Evolutionary conservation across 2,329 filamentous ascomycete genomes (phyloP), one percentile per base, ranked within the genome.

Genomic region (Verticillium tricorpus): DNA sequence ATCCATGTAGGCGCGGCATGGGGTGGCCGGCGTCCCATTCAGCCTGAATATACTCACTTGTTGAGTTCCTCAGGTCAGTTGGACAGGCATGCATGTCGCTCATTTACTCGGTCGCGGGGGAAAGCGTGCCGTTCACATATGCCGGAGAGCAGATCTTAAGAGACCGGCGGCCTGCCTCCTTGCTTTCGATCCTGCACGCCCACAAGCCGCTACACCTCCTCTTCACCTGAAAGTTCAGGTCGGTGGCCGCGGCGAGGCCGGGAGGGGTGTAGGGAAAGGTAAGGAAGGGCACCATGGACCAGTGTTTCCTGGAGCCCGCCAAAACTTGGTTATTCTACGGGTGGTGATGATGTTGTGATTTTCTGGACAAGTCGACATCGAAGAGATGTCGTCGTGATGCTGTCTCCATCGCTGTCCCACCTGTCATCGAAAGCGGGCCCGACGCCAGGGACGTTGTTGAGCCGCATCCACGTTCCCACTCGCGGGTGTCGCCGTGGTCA

Each of bases 381-480:
- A 56, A 15, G 37, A 52, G n/a, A 14, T 52, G 45, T 52, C 45
- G 45, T 52, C 45, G 45, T 52, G 45, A 52, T 52, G 19, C 45
- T 12, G 45, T 52, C 45, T 22, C 45, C 45, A 52, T 52, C 45
- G 19, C n/a, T 28, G 45, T 52, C 45, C 45, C 45, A 52, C 45
- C 45, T 52, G 45, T 52, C 57, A 39, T 22, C 52, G 37, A 58
- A 58, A 58, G 57, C 57, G 57, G 57, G 57, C 57, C 57, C 57
- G 5, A 11, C 22, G 40, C 57, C 40, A 50, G 57, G 57, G 31
- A 57, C 55, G 55, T 37, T 37, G 57, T 58, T 28, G 19, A 32
- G 28, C 37, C 45, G 40, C 57, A 58, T 39, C 37, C 37, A 40
- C 57, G 45, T 58, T 58, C 57, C 57, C 57, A 58, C 57, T 34